A percentile compares a stretch with the other conserved stretches of the same genome.
Conservation (phyloP, 768 basidiomycete genomes). For the Solioccasus polychromus region DNA sequence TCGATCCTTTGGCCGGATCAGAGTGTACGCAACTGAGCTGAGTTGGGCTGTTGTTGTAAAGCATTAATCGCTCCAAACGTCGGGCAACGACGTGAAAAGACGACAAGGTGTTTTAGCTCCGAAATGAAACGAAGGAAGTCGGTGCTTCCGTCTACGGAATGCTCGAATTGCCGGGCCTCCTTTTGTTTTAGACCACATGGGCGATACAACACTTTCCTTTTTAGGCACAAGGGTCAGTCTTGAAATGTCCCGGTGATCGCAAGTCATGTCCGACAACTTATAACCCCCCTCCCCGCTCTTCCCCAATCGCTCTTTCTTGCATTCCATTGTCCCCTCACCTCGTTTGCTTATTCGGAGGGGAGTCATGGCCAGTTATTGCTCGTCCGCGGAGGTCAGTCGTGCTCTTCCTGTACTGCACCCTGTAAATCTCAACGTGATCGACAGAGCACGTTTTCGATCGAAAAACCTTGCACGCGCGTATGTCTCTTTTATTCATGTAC, state of each 20-base stretch:
- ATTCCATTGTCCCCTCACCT: constrained; percentile 1
- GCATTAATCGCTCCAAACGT: background rate
- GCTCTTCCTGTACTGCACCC: background rate
- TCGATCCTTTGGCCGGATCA: background rate
- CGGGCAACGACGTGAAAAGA: background rate
- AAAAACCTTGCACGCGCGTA: constrained; percentile 18
- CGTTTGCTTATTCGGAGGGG: constrained; percentile 1
- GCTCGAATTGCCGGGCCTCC: constrained; percentile 11
- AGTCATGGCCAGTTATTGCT: constrained; percentile 26
- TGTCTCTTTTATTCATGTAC: background rate
- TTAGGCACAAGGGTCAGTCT: constrained; percentile 25
- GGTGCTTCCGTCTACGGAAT: background rate
- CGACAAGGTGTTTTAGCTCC: constrained; percentile 14
- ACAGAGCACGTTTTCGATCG: constrained; percentile 25
- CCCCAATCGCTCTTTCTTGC: background rate
- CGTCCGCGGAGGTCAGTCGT: constrained; percentile 28
- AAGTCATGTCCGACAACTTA: constrained; percentile 8
- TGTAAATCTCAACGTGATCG: background rate
- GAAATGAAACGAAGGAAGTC: constrained; percentile 12
- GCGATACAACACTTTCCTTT: constrained; percentile 31
- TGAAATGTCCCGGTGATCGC: constrained; percentile 9
- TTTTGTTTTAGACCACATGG: constrained; percentile 28
- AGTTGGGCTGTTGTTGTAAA: constrained; percentile 10
- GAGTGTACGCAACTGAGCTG: constrained; percentile 13
- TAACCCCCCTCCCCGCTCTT: constrained; percentile 14